Conservation (phyloP, 306 rosid species). For the Abrus pulchellus region DNA sequence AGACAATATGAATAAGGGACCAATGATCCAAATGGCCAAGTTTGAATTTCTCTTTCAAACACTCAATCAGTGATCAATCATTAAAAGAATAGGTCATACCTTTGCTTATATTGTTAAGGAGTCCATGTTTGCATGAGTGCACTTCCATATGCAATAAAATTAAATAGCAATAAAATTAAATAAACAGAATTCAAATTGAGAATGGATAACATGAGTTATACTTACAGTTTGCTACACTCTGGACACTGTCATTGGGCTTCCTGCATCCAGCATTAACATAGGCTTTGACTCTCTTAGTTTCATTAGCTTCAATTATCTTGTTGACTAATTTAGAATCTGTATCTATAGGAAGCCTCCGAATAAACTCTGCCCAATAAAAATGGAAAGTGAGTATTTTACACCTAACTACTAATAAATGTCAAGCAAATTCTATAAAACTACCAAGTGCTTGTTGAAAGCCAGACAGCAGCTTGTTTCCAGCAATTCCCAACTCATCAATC, state of each 20-base stretch:
- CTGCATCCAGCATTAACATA: constrained; percentile 75
- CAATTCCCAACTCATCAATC: constrained; percentile 67
- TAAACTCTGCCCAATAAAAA: constrained; percentile 62
- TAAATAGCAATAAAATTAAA: constrained; percentile 28
- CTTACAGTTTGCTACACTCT: constrained; percentile 59
- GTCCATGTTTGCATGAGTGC: constrained; percentile 70
- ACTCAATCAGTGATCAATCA: constrained; percentile 32
- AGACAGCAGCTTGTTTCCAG: constrained; percentile 69
- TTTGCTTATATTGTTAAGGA: constrained; percentile 61
- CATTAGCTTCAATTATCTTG: constrained; percentile 62
- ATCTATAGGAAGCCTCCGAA: constrained; percentile 68
- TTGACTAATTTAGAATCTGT: constrained; percentile 61
- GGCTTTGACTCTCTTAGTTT: constrained; percentile 63
- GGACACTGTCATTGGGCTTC: constrained; percentile 59
- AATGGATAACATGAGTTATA: neutral
- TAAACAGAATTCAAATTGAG: neutral
- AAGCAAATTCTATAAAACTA: constrained; percentile 49
- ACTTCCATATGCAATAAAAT: constrained; percentile 59
- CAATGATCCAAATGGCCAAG: constrained; percentile 21
- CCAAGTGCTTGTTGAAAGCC: constrained; percentile 82
- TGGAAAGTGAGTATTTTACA: constrained; percentile 22
- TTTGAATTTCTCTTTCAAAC: neutral
- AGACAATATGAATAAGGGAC: constrained; percentile 22
- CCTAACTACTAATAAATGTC: constrained; percentile 10
- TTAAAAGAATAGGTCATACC: constrained; percentile 52